Evolutionary conservation across 169 alveolate genomes (phyloP).

Genomic region (Miamiensis avidus): DNA sequence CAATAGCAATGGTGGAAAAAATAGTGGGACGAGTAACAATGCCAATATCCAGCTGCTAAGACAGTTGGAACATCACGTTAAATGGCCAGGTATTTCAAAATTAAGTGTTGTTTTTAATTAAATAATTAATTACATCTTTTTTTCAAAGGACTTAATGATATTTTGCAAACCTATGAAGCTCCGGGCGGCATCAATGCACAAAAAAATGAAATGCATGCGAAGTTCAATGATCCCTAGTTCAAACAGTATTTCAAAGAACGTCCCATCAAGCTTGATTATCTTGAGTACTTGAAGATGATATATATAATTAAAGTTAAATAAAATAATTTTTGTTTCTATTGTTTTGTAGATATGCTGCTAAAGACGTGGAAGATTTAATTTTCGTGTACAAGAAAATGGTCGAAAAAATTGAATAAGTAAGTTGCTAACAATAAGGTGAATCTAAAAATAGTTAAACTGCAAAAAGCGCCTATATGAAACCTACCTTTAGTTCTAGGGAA

Average conservation of each 20-base stretch:
- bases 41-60: not conserved
- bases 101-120: too few relatives aligned
- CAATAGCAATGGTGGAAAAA: too few relatives aligned
- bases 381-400: not conserved
- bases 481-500: too few relatives aligned
- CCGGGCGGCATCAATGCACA: conserved; percentile 47
- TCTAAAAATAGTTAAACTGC: too few relatives aligned
- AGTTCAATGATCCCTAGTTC: not conserved
- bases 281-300: not conserved
- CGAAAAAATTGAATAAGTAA: too few relatives aligned
- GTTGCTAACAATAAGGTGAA: not conserved
- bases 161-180: conserved; percentile 40
- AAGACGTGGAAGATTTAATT: not conserved
- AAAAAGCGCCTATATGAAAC: too few relatives aligned
- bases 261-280: not conserved
- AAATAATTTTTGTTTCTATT: too few relatives aligned
- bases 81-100: not conserved
- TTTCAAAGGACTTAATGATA: conserved; percentile 51
- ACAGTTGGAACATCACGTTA: not conserved
- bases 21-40: not conserved
- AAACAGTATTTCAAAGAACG: conserved; percentile 30
- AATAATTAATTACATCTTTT: too few relatives aligned
- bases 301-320: too few relatives aligned
- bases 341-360: not conserved
- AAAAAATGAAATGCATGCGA: conserved; percentile 26